phyloP scores from a whole-genome alignment of 768 basidiomycete species.

The Collybia sordida region DNA sequence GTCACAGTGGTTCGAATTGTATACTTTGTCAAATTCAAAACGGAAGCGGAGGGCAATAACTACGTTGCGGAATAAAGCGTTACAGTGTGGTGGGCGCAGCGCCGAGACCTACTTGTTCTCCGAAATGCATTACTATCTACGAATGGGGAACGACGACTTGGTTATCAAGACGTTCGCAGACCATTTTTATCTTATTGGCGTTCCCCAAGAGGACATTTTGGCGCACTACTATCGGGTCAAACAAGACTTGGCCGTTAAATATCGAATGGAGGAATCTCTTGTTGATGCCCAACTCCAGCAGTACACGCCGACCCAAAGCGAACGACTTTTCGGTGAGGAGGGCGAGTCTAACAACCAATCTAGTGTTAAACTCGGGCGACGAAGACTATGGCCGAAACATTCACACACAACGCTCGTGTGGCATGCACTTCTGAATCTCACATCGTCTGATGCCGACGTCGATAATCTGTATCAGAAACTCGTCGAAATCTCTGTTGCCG shows the following conservation, averaged over 20 bases:
- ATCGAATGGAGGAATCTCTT: constrained; percentile 1
- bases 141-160: constrained; percentile 20
- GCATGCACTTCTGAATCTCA: constrained; percentile 32
- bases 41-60: constrained; percentile 32
- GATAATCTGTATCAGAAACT: constrained; percentile 46
- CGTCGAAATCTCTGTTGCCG: constrained; percentile 21
- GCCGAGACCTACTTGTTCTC: constrained; percentile 33
- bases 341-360: constrained; percentile 3
- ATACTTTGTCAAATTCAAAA: constrained; percentile 31
- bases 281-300: constrained; percentile 1
- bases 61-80: constrained; percentile 30
- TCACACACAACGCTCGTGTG: constrained; percentile 38
- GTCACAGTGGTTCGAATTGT: constrained; percentile 4
- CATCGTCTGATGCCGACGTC: constrained; percentile 17
- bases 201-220: constrained; percentile 44
- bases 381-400: constrained; percentile 34
- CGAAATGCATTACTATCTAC: constrained; percentile 43
- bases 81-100: constrained; percentile 16
- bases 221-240: constrained; percentile 11
- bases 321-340: constrained; percentile 5
- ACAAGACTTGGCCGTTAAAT: neutral
- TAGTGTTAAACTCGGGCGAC: constrained; percentile 8
- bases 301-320: constrained; percentile 1
- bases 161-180: constrained; percentile 46
- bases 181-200: constrained; percentile 50